Evolutionary conservation across 2,329 filamentous ascomycete genomes (phyloP), one percentile per base, ranked within the genome.

Genomic region (Pestalotiopsis sp.): DNA sequence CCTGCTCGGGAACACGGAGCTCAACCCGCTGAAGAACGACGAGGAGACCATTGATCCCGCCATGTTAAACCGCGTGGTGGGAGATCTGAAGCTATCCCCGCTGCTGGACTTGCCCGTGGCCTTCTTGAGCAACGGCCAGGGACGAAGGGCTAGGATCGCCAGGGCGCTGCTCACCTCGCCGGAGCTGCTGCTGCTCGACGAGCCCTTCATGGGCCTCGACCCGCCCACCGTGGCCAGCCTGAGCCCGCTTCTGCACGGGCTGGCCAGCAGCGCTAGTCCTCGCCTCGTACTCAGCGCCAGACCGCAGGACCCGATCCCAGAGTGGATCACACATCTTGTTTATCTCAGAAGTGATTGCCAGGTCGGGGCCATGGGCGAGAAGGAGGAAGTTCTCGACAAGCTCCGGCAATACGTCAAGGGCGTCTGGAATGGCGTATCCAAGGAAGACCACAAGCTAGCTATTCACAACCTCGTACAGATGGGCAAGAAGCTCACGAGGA

Each of bases 121-220:
- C 27, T 97, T 96, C 78, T 81, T 99, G 67, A 98, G 94, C 78
- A 98, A 98, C 79, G 96, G 96, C 0, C 96, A 99, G 80, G 95
- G 93, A 6, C 86, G 95, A 71, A 85, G 96, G 67, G 93, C 95
- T 7, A 89, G 93, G 70, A 97, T 99, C 73, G 96, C 94, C 2
- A 93, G 94, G 74, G 94, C 95, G 0, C 81, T 99, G 64, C 84
- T 98, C 69, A 90, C 85, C 6, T 87, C 87, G 65, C 96, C 96
- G 0, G 92, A 97, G 79, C 86, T 97, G 12, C 77, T 99, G 70
- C 84, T 98, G 65, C 84, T 97, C 2, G 96, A 99, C 80, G 95
- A 97, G 74, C 95, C 96, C 1, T 98, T 98, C 76, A 97, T 98
- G 93, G 95, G 96, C 0, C 84, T 99, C 17, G 96, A 98, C 79